Evolutionary conservation across 352 stramenopile genomes (phyloP).

Genomic region (Phytopythium mirpurense): DNA sequence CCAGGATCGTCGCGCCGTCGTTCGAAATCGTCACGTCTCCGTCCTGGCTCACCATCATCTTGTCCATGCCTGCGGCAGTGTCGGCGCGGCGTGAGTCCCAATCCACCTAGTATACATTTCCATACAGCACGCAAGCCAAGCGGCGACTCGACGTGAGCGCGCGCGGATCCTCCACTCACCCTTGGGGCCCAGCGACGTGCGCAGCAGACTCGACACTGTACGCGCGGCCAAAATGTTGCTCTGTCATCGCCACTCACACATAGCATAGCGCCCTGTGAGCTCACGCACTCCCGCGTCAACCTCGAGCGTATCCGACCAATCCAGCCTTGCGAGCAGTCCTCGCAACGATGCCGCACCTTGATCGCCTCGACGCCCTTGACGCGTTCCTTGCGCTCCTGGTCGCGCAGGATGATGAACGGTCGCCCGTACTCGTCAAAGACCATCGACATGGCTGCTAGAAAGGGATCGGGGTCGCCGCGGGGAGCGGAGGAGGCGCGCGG

Average conservation of each 20-base stretch:
- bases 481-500: too few species aligned
- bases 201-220: conserved; percentile 95
- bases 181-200: conserved; percentile 97
- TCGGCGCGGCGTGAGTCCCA: too few species aligned
- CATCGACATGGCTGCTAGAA: conserved; percentile 79
- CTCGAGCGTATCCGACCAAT: too few species aligned
- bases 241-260: conserved; percentile 29
- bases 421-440: conserved; percentile 99
- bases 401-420: conserved; percentile 99
- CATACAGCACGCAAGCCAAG: too few species aligned
- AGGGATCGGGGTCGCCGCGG: too few species aligned
- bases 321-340: too few species aligned
- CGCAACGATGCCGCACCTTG: conserved; percentile 78
- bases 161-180: too few species aligned
- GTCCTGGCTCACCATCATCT: conserved; percentile 99
- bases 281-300: neutral
- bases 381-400: conserved; percentile 97
- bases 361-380: conserved; percentile 98
- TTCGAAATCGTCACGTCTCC: conserved; percentile 99
- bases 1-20: conserved; percentile 99
- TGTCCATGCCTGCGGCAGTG: conserved; percentile 93
- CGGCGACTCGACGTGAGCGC: too few species aligned
- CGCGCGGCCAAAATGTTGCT: conserved; percentile 98
- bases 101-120: too few species aligned
- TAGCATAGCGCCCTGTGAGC: neutral